phyloP scores from a whole-genome alignment of 768 basidiomycete genomes.

The Mycena haematopus region DNA sequence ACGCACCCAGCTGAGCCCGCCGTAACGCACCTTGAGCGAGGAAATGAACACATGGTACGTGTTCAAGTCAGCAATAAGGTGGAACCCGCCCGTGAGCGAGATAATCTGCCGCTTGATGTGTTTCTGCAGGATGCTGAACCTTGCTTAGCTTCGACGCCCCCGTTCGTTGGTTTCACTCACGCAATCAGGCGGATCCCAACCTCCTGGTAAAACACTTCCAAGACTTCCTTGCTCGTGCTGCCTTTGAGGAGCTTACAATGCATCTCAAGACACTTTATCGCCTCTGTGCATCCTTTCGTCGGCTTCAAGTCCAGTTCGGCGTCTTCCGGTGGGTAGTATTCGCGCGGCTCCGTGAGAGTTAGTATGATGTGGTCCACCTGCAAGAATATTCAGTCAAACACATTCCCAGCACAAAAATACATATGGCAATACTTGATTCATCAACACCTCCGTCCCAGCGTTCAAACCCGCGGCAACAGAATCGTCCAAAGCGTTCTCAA shows the following conservation, averaged over 20 bases:
- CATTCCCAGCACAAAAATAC: background rate
- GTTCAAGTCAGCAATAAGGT: constrained; percentile 95
- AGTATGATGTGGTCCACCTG: constrained; percentile 94
- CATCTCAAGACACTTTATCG: constrained; percentile 85
- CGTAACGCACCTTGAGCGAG: constrained; percentile 70
- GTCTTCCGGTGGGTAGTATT: constrained; percentile 90
- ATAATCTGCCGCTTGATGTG: constrained; percentile 98
- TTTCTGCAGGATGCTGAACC: constrained; percentile 84
- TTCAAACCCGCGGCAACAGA: constrained; percentile 93
- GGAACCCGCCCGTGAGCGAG: constrained; percentile 91
- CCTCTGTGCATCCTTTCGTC: constrained; percentile 87
- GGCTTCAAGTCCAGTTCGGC: constrained; percentile 81
- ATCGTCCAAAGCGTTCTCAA: constrained; percentile 92
- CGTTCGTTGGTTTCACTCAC: constrained; percentile 53
- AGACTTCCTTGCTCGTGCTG: constrained; percentile 92
- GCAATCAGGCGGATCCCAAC: constrained; percentile 88
- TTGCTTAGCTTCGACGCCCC: constrained; percentile 5
- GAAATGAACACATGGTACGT: constrained; percentile 90
- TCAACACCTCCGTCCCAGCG: constrained; percentile 92
- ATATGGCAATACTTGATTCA: constrained; percentile 79
- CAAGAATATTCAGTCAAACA: background rate
- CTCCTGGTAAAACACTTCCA: constrained; percentile 98
- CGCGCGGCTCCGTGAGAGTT: constrained; percentile 80
- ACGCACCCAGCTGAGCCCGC: background rate
- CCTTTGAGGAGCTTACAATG: constrained; percentile 93